Evolutionary conservation across 2,329 filamentous ascomycete genomes (phyloP).

Genomic region (Lachnellula arida): DNA sequence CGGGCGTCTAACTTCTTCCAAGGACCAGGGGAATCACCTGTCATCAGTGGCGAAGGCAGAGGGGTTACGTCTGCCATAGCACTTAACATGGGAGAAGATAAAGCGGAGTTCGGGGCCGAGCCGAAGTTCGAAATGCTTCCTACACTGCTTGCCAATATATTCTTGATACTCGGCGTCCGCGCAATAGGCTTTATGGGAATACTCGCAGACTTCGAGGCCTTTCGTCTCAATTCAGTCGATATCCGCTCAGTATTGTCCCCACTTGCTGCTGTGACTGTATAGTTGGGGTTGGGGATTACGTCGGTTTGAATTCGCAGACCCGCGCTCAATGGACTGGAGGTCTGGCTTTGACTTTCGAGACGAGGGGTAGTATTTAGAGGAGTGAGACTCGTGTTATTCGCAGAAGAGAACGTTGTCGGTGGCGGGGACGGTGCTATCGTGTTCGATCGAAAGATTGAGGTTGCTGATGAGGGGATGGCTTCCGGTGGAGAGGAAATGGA

Average conservation of each 20-base stretch:
- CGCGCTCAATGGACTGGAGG: slow-evolving; percentile 27
- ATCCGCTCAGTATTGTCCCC: slow-evolving; percentile 12
- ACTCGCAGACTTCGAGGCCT: slow-evolving; percentile 10
- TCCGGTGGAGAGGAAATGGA: slow-evolving; percentile 6
- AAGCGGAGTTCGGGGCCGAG: slow-evolving; percentile 59
- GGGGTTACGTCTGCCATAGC: slow-evolving; percentile 77
- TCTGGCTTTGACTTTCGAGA: slow-evolving; percentile 13
- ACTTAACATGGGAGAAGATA: slow-evolving; percentile 69
- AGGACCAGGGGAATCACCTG: slow-evolving; percentile 60
- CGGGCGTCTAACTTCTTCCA: slow-evolving; percentile 52
- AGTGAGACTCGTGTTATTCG: slow-evolving; percentile 12
- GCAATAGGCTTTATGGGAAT: slow-evolving; percentile 41
- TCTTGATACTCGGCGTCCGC: slow-evolving; percentile 58
- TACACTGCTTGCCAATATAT: slow-evolving; percentile 46
- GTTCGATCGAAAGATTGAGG: slow-evolving; percentile 33
- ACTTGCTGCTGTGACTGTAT: slow-evolving; percentile 24
- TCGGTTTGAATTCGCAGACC: slow-evolving; percentile 35
- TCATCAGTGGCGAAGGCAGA: slow-evolving; percentile 68
- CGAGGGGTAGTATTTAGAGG: slow-evolving; percentile 24
- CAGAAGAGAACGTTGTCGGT: slow-evolving; percentile 12
- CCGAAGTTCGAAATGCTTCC: slow-evolving; percentile 35
- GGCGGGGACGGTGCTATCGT: slow-evolving; percentile 37
- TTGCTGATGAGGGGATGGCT: slow-evolving; percentile 7
- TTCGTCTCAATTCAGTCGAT: slow-evolving; percentile 15
- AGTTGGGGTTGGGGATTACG: slow-evolving; percentile 28